Percentiles rank a stretch among this genome's conserved stretches.
Evolutionary conservation across 495 filamentous ascomycete species (phyloP).

Genomic region (Aspergillus ellipticus): DNA sequence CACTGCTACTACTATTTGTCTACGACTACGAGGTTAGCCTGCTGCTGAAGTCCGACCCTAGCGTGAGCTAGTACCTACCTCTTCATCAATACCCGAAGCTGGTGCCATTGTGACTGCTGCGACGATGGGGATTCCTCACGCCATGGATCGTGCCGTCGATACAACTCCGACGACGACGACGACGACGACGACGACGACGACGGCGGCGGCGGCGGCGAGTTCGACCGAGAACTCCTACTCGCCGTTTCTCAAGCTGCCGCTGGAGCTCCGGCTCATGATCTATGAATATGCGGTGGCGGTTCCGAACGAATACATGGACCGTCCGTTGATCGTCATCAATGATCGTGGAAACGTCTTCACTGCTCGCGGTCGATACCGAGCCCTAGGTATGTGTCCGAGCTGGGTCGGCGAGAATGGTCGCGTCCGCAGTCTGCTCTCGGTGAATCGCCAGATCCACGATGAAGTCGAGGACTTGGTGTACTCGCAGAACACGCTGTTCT

Average conservation of each 20-base stretch:
- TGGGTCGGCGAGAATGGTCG: slow-evolving; percentile 34
- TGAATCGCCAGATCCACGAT: slow-evolving; percentile 40
- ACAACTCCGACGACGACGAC: not conserved
- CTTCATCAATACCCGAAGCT: not conserved
- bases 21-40: no score
- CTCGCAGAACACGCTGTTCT: slow-evolving; percentile 38
- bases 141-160: not conserved
- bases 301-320: slow-evolving; percentile 36
- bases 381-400: slow-evolving; percentile 36
- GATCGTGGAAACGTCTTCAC: slow-evolving; percentile 34
- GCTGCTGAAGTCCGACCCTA: not conserved
- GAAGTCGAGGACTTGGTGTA: slow-evolving; percentile 42
- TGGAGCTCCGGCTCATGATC: slow-evolving; percentile 40
- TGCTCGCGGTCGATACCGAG: slow-evolving; percentile 27
- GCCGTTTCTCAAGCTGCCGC: slow-evolving; percentile 28
- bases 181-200: no score
- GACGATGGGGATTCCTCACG: not conserved
- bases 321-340: slow-evolving; percentile 33
- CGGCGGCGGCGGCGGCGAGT: not conserved
- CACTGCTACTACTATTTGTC: no score
- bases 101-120: no score
- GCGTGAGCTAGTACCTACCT: not conserved
- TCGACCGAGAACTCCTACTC: slow-evolving; percentile 6
- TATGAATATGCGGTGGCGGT: slow-evolving; percentile 38
- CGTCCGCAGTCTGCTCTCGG: slow-evolving; percentile 26